phyloP scores from a whole-genome alignment of 2,329 filamentous ascomycete genomes.

The Torrubiella hemipterigena region DNA sequence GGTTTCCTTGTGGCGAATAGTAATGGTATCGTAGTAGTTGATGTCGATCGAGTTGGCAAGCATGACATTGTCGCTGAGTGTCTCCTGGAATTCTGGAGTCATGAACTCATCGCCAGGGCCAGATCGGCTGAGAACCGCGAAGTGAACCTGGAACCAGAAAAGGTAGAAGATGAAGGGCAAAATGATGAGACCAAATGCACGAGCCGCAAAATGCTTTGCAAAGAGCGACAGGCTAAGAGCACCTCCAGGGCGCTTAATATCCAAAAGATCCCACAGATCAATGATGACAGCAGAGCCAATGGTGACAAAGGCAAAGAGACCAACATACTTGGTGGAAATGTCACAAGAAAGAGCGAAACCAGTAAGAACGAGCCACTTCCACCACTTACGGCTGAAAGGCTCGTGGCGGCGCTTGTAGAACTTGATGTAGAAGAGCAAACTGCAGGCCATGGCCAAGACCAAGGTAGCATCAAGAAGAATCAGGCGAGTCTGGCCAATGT shows the following conservation, averaged over 20 bases:
- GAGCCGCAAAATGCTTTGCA: slow-evolving; percentile 79
- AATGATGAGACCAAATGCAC: slow-evolving; percentile 73
- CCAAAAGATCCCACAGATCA: slow-evolving; percentile 88
- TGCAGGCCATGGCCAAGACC: slow-evolving; percentile 92
- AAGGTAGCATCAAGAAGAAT: slow-evolving; percentile 92
- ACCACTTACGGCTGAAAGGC: slow-evolving; percentile 92
- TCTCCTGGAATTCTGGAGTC: slow-evolving; percentile 96
- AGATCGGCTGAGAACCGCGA: slow-evolving; percentile 74
- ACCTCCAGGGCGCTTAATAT: slow-evolving; percentile 75
- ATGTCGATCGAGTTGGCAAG: slow-evolving; percentile 74
- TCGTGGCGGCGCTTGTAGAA: slow-evolving; percentile 94
- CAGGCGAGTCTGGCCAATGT: slow-evolving; percentile 89
- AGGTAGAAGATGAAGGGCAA: slow-evolving; percentile 96
- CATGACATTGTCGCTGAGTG: slow-evolving; percentile 89
- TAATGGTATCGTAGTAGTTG: slow-evolving; percentile 81
- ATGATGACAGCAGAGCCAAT: slow-evolving; percentile 89
- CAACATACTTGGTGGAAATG: slow-evolving; percentile 97
- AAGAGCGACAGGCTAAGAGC: slow-evolving; percentile 71
- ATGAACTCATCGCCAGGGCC: slow-evolving; percentile 98
- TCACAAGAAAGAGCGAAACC: slow-evolving; percentile 92
- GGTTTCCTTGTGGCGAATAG: slow-evolving; percentile 91
- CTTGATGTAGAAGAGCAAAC: slow-evolving; percentile 84
- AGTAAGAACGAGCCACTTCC: slow-evolving; percentile 97
- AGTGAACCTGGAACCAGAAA: slow-evolving; percentile 99
- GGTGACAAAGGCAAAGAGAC: slow-evolving; percentile 91